Percentiles rank a stretch among this genome's conserved stretches.
phyloP scores from a whole-genome alignment of 768 basidiomycete species.

The Phaffia tasmanica region DNA sequence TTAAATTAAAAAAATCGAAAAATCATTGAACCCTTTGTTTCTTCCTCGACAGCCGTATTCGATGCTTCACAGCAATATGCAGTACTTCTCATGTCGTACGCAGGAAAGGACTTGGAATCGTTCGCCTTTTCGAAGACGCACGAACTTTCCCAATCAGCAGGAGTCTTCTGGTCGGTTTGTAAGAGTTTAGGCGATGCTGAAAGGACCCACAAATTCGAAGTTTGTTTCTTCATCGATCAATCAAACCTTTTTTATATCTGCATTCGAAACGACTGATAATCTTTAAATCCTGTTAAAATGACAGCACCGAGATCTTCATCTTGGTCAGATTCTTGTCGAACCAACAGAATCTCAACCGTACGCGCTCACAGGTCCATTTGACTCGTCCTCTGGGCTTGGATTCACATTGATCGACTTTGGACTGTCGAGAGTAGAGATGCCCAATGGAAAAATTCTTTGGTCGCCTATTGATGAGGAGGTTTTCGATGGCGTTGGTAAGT shows the following conservation, averaged over 20 bases:
- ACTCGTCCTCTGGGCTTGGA: slow-evolving; percentile 47
- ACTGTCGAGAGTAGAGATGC: slow-evolving; percentile 59
- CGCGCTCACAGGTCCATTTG: slow-evolving; percentile 38
- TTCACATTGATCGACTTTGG: slow-evolving; percentile 91
- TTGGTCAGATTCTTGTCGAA: slow-evolving; percentile 86
- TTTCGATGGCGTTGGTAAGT: slow-evolving; percentile 76
- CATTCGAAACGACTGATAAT: neutral
- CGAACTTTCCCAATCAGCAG: slow-evolving; percentile 77
- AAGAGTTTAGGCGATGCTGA: slow-evolving; percentile 70
- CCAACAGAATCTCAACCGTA: slow-evolving; percentile 28
- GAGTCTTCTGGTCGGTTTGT: slow-evolving; percentile 81
- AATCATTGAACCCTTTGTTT: neutral
- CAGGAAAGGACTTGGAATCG: slow-evolving; percentile 79
- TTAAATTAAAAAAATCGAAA: neutral
- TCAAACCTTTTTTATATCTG: slow-evolving; percentile 13
- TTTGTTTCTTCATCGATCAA: slow-evolving; percentile 38
- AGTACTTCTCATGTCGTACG: slow-evolving; percentile 80
- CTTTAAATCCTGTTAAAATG: neutral
- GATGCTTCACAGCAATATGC: slow-evolving; percentile 67
- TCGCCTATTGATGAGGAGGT: slow-evolving; percentile 77
- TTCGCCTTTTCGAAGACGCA: slow-evolving; percentile 49
- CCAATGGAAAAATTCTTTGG: slow-evolving; percentile 49
- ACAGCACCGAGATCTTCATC: slow-evolving; percentile 97
- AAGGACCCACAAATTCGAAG: slow-evolving; percentile 72
- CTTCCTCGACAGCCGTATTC: slow-evolving; percentile 52